Conservation (phyloP, 208 protist species). For the Leishmania tarentolae region DNA sequence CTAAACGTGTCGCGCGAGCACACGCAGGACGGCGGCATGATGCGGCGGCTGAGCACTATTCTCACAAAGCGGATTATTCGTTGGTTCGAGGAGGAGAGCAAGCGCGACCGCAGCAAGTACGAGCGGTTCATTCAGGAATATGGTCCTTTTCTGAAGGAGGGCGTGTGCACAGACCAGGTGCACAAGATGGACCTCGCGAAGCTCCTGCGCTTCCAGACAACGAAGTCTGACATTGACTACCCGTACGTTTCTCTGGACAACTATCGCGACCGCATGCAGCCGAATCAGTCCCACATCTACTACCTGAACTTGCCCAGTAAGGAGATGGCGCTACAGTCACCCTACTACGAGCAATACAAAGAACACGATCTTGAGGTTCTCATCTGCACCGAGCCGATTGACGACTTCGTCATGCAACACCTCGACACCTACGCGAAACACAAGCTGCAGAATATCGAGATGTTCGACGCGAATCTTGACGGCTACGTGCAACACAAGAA, state of each 20-base stretch:
- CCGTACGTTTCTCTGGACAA: constrained; percentile 93
- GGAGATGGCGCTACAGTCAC: constrained; percentile 89
- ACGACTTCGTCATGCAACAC: constrained; percentile 97
- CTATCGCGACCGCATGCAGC: constrained; percentile 95
- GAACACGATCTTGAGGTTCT: constrained; percentile 95
- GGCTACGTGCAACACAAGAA: constrained; percentile 91
- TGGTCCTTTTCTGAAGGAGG: constrained; percentile 96
- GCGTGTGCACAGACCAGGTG: constrained; percentile 94
- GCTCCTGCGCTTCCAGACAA: constrained; percentile 94
- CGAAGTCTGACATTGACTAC: constrained; percentile 74
- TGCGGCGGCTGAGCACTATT: constrained; percentile 91
- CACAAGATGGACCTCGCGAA: constrained; percentile 95
- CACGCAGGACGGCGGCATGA: constrained; percentile 96
- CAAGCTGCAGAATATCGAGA: constrained; percentile 94
- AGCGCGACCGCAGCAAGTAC: constrained; percentile 92
- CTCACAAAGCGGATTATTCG: constrained; percentile 93
- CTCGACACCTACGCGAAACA: constrained; percentile 94
- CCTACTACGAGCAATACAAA: constrained; percentile 97
- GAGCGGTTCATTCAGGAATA: constrained; percentile 95
- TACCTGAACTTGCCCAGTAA: constrained; percentile 93
- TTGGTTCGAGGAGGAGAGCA: constrained; percentile 92
- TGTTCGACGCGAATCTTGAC: constrained; percentile 88
- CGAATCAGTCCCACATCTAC: constrained; percentile 96
- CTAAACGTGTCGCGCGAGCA: constrained; percentile 98
- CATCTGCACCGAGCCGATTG: constrained; percentile 92